Percentiles rank a stretch among this genome's conserved stretches.
Evolutionary conservation across 805 yeast genomes (phyloP).

Genomic region (Metschnikowia santaceciliae): DNA sequence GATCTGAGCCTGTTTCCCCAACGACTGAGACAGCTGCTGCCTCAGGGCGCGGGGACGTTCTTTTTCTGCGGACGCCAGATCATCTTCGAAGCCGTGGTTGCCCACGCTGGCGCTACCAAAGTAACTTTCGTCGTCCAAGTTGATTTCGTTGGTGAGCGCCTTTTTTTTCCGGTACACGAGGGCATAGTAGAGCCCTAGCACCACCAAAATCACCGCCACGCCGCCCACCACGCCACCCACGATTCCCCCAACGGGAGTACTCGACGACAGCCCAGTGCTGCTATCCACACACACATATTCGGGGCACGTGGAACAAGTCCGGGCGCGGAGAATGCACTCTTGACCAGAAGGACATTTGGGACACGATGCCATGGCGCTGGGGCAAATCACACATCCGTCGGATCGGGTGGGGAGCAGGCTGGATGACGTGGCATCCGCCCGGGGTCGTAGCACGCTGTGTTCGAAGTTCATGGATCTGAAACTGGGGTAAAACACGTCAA

Average conservation of each 20-base stretch:
- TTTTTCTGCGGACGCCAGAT: conserved; percentile 8
- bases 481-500: too few relatives aligned
- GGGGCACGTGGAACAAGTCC: conserved; percentile 15
- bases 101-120: conserved; percentile 8
- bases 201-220: conserved; percentile 40
- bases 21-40: conserved; percentile 5
- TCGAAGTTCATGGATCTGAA: background rate
- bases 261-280: background rate
- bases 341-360: conserved; percentile 33
- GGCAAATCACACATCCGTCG: conserved; percentile 43
- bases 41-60: conserved; percentile 10
- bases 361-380: conserved; percentile 41
- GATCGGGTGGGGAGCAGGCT: conserved; percentile 19
- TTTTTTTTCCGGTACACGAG: conserved; percentile 32
- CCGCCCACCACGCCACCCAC: conserved; percentile 76
- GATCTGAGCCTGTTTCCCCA: conserved; percentile 21
- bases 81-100: conserved; percentile 3
- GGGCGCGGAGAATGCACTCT: conserved; percentile 12
- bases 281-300: conserved; percentile 11
- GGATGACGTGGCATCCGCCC: conserved; percentile 9
- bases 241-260: conserved; percentile 42
- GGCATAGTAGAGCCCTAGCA: conserved; percentile 31
- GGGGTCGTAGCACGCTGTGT: conserved; percentile 10
- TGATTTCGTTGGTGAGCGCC: conserved; percentile 25
- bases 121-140: conserved; percentile 12